Evolutionary conservation across 371 early-diverging fungal species (phyloP), one percentile per base, ranked within the genome.

Genomic region (Mortierella sp.): DNA sequence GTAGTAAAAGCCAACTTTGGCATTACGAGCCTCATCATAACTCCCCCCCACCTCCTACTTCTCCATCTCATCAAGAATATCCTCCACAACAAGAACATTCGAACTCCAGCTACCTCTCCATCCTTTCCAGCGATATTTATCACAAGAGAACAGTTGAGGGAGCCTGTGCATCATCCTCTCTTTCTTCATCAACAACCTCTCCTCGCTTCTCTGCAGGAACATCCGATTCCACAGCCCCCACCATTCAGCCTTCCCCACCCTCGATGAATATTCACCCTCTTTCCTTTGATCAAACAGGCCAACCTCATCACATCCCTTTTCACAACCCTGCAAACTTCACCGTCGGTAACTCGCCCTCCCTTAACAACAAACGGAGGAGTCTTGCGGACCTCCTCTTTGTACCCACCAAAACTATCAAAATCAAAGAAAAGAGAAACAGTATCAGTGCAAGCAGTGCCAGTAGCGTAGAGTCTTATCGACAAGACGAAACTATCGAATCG

Each of bases 361-460:
- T 72, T 30, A 73, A 55, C 60, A 76, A 70, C 73, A 81, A 81
- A 54, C 72, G 77, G 2, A 65, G 83, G 40, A 81, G 83, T 57
- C 52, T 76, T 18, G 77, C 77, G 30, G 83, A 76, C 52, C 68
- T 70, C 8, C 67, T 73, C 39, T 76, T 76, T 64, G 73, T 76
- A 1, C 83, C 83, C 58, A 70, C 65, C 35, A 76, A 81, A 58
- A 76, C 55, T 32, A 75, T 70, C 35, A 81, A 81, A 61, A 73
- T 59, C 68, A 80, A 75, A 37, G 69, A 75, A 47, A 75, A 72
- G 32, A 64, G 77, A 22, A 80, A 68, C 37, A 76, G 77, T 47
- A 32, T 66, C 37, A 76, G 77, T 47, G 32, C 77, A 4, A 76
- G 73, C 20, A 72, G 75, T 24, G 64, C 51, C 14, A 64, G 72